Percentiles rank a stretch among this genome's conserved stretches.
Conservation (phyloP, 768 basidiomycete genomes). For the Macrolepiota dolichaula region DNA sequence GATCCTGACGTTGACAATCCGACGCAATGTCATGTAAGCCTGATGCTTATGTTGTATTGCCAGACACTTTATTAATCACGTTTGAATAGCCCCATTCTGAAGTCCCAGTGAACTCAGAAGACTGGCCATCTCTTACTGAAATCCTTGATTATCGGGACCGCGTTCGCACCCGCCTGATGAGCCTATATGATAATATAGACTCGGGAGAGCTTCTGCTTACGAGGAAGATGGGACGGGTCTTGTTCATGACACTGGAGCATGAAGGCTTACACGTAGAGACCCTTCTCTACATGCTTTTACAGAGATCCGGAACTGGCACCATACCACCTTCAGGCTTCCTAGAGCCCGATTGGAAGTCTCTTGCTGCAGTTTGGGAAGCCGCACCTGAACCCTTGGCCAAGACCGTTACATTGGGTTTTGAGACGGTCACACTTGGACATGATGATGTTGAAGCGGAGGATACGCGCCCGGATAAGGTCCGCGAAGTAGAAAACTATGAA, state of each 20-base stretch:
- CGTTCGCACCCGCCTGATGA: conserved; percentile 68
- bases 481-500: conserved; percentile 51
- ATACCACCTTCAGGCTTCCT: conserved; percentile 75
- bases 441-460: conserved; percentile 81
- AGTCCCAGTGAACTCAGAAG: conserved; percentile 75
- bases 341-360: conserved; percentile 65
- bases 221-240: conserved; percentile 68
- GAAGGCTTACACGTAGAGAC: conserved; percentile 92
- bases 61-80: background rate
- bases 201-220: conserved; percentile 49
- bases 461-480: conserved; percentile 22
- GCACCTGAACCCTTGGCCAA: conserved; percentile 37
- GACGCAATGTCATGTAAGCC: conserved; percentile 73
- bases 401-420: conserved; percentile 57
- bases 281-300: conserved; percentile 90
- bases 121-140: conserved; percentile 76
- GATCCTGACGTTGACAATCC: conserved; percentile 95
- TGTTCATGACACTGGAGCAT: conserved; percentile 92
- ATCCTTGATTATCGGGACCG: conserved; percentile 79
- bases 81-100: conserved; percentile 73
- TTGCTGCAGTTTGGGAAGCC: conserved; percentile 46
- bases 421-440: conserved; percentile 67
- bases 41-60: background rate
- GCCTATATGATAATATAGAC: conserved; percentile 70
- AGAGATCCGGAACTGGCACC: conserved; percentile 74